These are phyloP conservation scores for Magnusiomyces tetraspermus DNA, from an alignment of 1,139 yeast species.

Conservation along the genomic window DNA sequence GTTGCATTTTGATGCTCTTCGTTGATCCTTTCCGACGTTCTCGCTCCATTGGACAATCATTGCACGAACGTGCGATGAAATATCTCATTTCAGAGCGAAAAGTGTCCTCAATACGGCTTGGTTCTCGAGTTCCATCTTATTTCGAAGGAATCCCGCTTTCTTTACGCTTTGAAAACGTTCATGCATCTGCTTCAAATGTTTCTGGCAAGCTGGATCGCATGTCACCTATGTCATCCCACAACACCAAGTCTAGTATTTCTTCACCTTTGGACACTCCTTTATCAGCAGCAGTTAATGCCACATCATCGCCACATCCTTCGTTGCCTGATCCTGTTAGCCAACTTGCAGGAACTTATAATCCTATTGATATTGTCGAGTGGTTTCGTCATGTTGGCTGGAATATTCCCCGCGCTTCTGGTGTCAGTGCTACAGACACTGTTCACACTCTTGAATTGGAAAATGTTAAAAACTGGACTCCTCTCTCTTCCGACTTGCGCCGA, in stretches of 20 bases:
- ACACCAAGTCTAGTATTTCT: background rate
- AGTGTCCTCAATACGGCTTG: constrained; percentile 40
- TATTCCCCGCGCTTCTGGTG: constrained; percentile 12
- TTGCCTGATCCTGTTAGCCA: background rate
- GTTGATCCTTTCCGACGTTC: constrained; percentile 50
- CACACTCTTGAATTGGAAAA: constrained; percentile 30
- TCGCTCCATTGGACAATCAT: constrained; percentile 50
- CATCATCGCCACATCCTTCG: background rate
- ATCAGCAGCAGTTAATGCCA: background rate
- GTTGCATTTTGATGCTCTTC: constrained; percentile 42
- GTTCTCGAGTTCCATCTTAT: constrained; percentile 46
- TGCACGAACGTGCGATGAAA: constrained; percentile 48
- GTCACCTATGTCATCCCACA: background rate
- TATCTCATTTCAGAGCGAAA: constrained; percentile 41
- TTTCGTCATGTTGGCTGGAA: constrained; percentile 28
- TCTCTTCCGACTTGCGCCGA: background rate
- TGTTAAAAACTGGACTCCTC: background rate
- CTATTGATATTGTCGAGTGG: constrained; percentile 21
- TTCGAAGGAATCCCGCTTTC: constrained; percentile 34
- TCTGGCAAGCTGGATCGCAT: background rate
- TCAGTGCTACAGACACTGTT: constrained; percentile 1
- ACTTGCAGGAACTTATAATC: background rate
- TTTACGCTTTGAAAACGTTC: background rate
- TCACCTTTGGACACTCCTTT: background rate
- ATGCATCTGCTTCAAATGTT: background rate